A percentile compares a stretch with the other conserved stretches of the same genome.
Conservation (phyloP, 2,329 filamentous ascomycete genomes). For the Rasamsonia emersonii region DNA sequence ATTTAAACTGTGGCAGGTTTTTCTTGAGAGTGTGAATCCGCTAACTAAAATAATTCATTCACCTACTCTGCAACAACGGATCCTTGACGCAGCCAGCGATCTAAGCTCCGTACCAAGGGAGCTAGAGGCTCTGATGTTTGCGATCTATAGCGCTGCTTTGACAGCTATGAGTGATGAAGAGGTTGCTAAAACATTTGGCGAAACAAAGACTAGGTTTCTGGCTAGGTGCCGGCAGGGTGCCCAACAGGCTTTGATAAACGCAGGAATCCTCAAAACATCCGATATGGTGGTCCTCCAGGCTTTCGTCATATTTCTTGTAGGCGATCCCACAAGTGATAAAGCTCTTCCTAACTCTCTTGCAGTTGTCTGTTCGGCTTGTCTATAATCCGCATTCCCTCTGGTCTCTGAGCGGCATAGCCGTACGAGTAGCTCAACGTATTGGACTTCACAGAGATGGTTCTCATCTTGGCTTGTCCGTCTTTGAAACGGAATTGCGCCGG, state of each 20-base stretch:
- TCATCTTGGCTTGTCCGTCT: conserved; percentile 47
- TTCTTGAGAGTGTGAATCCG: conserved; percentile 18
- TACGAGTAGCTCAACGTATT: conserved; percentile 60
- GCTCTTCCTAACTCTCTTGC: conserved; percentile 8
- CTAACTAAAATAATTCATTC: conserved; percentile 18
- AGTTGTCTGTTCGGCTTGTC: conserved; percentile 50
- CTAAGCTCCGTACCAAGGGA: conserved; percentile 11
- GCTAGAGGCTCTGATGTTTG: conserved; percentile 24
- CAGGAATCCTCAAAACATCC: conserved; percentile 13
- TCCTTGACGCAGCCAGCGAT: conserved; percentile 16
- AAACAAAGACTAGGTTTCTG: conserved; percentile 15
- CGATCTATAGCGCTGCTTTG: conserved; percentile 24
- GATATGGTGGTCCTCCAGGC: conserved; percentile 53
- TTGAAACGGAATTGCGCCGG: conserved; percentile 60
- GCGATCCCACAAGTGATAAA: conserved; percentile 1
- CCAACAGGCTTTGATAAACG: conserved; percentile 12
- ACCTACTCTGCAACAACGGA: conserved; percentile 16
- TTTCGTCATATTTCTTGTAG: conserved; percentile 45
- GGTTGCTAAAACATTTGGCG: conserved; percentile 11
- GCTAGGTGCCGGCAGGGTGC: conserved; percentile 14
- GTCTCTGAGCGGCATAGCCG: conserved; percentile 52
- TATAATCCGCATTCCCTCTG: conserved; percentile 53
- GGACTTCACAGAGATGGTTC: conserved; percentile 57
- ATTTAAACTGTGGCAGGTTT: conserved; percentile 17
- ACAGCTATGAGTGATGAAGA: conserved; percentile 22